Conservation (phyloP, 176 grass and related monocot genomes). For the Rhipidocladum racemiflorum region DNA sequence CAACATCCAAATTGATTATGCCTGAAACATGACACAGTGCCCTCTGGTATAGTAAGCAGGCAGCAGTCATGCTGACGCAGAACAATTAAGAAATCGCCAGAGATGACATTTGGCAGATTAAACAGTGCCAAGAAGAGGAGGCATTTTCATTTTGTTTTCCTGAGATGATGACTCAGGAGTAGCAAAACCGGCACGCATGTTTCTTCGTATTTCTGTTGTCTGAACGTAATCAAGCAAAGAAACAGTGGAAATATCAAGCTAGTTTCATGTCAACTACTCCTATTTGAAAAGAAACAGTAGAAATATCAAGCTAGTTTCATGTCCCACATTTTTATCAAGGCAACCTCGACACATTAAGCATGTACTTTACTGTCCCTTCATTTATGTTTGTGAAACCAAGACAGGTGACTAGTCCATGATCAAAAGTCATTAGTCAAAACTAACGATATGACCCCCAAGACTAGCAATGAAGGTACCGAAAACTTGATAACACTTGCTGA, state of each 20-base stretch:
- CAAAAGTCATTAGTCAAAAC: conserved; percentile 19
- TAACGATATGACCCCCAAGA: conserved; percentile 8
- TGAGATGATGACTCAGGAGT: background rate
- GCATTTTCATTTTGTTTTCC: background rate
- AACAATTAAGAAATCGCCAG: background rate
- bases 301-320: background rate
- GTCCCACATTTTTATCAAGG: background rate
- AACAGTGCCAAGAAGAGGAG: background rate
- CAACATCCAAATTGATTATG: conserved; percentile 20
- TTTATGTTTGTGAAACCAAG: conserved; percentile 43
- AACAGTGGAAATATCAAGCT: too few relatives aligned
- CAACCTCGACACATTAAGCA: background rate
- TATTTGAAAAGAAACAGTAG: background rate
- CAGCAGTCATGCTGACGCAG: background rate
- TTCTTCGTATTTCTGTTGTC: background rate
- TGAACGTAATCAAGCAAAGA: background rate
- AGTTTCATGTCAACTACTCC: too few relatives aligned
- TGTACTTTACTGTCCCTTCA: conserved; percentile 12
- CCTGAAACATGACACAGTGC: background rate
- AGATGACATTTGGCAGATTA: background rate
- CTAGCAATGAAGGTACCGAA: conserved; percentile 17
- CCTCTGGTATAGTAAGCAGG: background rate
- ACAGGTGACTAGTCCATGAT: conserved; percentile 29
- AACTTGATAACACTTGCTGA: conserved; percentile 34
- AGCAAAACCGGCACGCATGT: background rate